Percentiles rank a stretch among this genome's conserved stretches.
These are phyloP conservation scores for Yamadazyma blattariae DNA, from an alignment of 1,139 yeast species.

Conservation along the genomic window DNA sequence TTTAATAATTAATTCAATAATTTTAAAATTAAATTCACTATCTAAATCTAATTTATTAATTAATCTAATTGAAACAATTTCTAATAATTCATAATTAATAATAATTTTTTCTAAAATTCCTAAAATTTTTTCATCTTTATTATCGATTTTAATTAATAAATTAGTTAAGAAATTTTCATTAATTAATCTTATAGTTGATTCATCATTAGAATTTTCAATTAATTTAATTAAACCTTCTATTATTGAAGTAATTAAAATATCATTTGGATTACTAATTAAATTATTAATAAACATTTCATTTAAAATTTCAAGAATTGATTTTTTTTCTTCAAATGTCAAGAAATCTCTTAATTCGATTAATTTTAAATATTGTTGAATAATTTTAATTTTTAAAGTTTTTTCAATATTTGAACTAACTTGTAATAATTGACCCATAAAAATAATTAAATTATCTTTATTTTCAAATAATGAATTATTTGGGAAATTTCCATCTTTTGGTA, in stretches of 20 bases:
- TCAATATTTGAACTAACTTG: conserved; percentile 66
- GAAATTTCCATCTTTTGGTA: conserved; percentile 21
- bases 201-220: conserved; percentile 33
- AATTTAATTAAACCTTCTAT: conserved; percentile 55
- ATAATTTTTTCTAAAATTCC: conserved; percentile 44
- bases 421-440: conserved; percentile 63
- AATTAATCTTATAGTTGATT: conserved; percentile 31
- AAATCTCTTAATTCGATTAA: conserved; percentile 46
- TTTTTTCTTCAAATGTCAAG: conserved; percentile 52
- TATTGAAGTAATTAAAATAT: conserved; percentile 31
- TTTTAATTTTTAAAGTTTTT: conserved; percentile 62
- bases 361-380: conserved; percentile 62
- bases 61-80: conserved; percentile 48
- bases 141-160: conserved; percentile 49
- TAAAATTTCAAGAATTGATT: conserved; percentile 63
- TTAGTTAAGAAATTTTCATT: conserved; percentile 60
- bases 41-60: conserved; percentile 33
- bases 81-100: conserved; percentile 46
- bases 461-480: conserved; percentile 17
- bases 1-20: conserved; percentile 22
- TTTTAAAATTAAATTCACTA: conserved; percentile 12
- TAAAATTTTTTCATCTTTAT: conserved; percentile 26
- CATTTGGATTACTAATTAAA: conserved; percentile 35
- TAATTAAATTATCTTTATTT: conserved; percentile 65
- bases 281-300: conserved; percentile 49